phyloP scores from a whole-genome alignment of 2,329 filamentous ascomycete genomes.

The Colletotrichum tofieldiae region DNA sequence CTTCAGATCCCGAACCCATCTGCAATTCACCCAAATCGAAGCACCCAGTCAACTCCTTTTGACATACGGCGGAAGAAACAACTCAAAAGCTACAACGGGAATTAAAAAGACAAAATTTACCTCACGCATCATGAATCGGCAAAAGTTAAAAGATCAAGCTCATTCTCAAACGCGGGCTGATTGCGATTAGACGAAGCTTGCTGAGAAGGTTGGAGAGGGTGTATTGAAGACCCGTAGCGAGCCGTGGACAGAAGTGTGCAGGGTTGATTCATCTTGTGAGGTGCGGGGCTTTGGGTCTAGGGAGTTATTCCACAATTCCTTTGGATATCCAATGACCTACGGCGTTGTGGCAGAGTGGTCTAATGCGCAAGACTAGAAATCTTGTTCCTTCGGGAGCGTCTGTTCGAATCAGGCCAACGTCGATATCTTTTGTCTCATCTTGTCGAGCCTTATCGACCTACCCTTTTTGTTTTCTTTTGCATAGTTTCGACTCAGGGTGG shows the following conservation, averaged over 20 bases:
- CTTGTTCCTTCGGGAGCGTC: slow-evolving; percentile 39
- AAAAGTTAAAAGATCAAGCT: background rate
- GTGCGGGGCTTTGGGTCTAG: too few relatives aligned
- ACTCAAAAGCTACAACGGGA: background rate
- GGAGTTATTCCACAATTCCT: too few relatives aligned
- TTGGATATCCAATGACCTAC: background rate
- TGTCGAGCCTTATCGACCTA: too few relatives aligned
- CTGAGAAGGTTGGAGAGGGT: background rate
- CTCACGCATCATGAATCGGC: background rate
- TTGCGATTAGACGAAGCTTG: slow-evolving; percentile 1
- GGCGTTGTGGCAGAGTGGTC: slow-evolving; percentile 39
- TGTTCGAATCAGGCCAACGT: slow-evolving; percentile 39
- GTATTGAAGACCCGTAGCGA: background rate
- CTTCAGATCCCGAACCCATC: background rate
- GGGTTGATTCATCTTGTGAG: too few relatives aligned
- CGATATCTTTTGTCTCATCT: background rate
- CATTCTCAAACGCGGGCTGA: background rate
- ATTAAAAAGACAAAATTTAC: background rate
- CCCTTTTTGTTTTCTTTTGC: background rate
- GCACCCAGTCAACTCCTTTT: background rate
- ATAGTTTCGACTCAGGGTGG: too few relatives aligned
- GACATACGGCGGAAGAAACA: background rate
- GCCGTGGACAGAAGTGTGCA: too few relatives aligned
- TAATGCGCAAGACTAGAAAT: slow-evolving; percentile 41
- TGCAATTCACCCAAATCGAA: background rate